Evolutionary conservation across 1,284 basidiomycete genomes (phyloP), one percentile per base, ranked within the genome.

Genomic region (Porphyrellus sp.): DNA sequence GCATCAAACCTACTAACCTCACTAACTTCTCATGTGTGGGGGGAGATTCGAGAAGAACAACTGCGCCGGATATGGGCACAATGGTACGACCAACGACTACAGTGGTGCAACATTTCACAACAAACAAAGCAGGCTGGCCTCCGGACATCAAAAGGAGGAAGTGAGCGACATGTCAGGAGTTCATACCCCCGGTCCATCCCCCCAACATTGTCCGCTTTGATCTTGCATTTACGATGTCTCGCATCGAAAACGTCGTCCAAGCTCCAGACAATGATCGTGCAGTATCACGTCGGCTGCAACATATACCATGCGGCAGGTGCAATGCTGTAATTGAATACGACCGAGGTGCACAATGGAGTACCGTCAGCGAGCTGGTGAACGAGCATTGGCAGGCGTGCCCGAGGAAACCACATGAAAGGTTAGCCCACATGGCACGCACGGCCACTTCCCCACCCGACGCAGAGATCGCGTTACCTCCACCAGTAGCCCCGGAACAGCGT

Each of bases 331-430:
- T 68, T 38, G 59, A 61, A 55, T 70, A 69, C 54, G 56, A 48
- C 46, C 56, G 31, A 42, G 63, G 65, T n/a, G 37, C 57, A 15
- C 42, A 52, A 0, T 70, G 69, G 69, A 20, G 52, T 30, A 52
- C 56, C 15, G 57, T 71, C 54, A 67, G 9, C 59, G 52, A 57
- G 54, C 55, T 70, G 49, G 67, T 46, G 42, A 65, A 62, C 52
- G 53, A 59, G 47, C 66, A 71, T 55, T 70, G 56, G 56, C 39
- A 63, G 16, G 52, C 54, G n/a, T 68, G 66, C 27, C 65, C 66
- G 15, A 42, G 54, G 39, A 65, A 53, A 40, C 63, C 52, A 49
- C 56, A 63, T 41, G 55, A 34, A 24, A 42, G n/a, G 46, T 35
- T 20, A 18, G 51, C 44, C 31, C 33, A 48, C 50, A 59, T 53